Base-by-base conservation (phyloP, 2,329 filamentous ascomycete species). In the Thelonectria rubi region DNA sequence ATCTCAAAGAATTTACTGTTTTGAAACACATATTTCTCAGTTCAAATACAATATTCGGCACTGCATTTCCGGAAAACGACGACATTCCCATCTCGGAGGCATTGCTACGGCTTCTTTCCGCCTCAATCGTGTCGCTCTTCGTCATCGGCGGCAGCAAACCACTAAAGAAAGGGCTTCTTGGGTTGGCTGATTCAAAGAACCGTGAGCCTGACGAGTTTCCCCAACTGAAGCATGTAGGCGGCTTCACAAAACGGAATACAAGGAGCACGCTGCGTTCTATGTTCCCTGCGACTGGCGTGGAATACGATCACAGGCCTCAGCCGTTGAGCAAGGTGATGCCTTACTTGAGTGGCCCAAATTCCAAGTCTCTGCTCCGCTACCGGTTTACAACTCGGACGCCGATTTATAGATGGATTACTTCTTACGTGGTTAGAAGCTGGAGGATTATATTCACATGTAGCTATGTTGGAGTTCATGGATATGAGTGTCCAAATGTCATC, bases 1-100 rank as follows among this genome's bases (percentile, higher is more conserved):
- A 32, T 42, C 48, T 63, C 14, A 56, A 46, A 12, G 48, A 53
- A 18, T 57, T 63, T 32, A 42, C 48, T 18, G 48, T 21, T 26
- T 42, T 63, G n/a, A 46, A 49, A 30, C 47, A 63, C 24, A 17
- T 60, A 15, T 60, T 43, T 20, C 48, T 63, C 32, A 50, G 52
- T n/a, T 53, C 37, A 8, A 51, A 42, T 15, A 40, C 18, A 37
- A 51, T 55, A 47, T 42, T 39, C 26, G 50, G 45, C 20, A 24
- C 37, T 39, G 11, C 53, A 39, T 52, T 15, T 12, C 8, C 26
- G 2, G 54, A 53, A 6, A 11, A 24, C 1, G 10, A 51, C 15
- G 43, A 7, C 8, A 1, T n/a, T 43, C 15, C 26, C 20, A 17
- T 43, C 8, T 55, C 51, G 15, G 52, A 63, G 4, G 15, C 37